phyloP scores from a whole-genome alignment of 805 yeast species.

The Ogataea paradorogensis region DNA sequence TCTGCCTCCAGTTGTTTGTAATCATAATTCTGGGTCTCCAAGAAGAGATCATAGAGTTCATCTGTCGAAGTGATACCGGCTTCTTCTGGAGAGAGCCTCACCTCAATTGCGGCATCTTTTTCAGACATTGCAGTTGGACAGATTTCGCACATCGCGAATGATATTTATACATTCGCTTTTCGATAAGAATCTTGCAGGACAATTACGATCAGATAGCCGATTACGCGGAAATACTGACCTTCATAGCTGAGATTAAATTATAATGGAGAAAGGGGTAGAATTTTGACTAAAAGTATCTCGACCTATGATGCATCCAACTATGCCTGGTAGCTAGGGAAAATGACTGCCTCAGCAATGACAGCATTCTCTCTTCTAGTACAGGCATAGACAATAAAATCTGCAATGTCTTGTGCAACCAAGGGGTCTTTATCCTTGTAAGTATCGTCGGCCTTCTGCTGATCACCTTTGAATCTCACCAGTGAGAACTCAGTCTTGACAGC shows the following conservation, averaged over 20 bases:
- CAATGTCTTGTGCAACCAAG: conserved; percentile 55
- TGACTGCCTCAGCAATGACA: conserved; percentile 57
- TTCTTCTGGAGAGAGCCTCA: background rate
- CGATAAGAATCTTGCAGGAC: too few relatives aligned
- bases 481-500: conserved; percentile 69
- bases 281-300: too few relatives aligned
- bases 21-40: conserved; percentile 4
- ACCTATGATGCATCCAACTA: background rate
- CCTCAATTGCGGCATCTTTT: background rate
- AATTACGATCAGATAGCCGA: too few relatives aligned
- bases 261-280: too few relatives aligned
- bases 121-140: background rate
- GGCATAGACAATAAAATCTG: conserved; percentile 57
- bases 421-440: conserved; percentile 58
- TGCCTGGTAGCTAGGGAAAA: conserved; percentile 6
- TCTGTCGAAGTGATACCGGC: conserved; percentile 2
- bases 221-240: too few relatives aligned
- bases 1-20: conserved; percentile 5
- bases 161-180: too few relatives aligned
- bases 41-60: conserved; percentile 3
- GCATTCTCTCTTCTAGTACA: conserved; percentile 56
- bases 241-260: too few relatives aligned
- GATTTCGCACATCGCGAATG: too few relatives aligned
- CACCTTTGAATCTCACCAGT: conserved; percentile 58
- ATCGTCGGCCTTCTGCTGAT: conserved; percentile 47